phyloP scores from a whole-genome alignment of 1,284 basidiomycete genomes.

The Marasmius sp. region DNA sequence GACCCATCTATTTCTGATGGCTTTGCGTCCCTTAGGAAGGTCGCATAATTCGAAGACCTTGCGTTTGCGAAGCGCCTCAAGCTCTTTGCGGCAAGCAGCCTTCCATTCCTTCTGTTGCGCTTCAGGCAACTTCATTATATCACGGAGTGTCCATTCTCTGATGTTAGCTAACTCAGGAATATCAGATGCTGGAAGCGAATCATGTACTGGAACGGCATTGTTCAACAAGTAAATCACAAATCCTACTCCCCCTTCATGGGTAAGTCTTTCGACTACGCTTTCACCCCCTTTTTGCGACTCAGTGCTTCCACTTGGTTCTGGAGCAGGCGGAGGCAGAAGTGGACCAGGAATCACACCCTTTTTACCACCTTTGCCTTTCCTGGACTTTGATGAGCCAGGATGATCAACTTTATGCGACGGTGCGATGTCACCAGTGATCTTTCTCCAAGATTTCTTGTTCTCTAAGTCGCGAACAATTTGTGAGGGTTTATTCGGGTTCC shows the following conservation, averaged over 20 bases:
- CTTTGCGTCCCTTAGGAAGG: constrained; percentile 19
- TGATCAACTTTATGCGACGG: neutral
- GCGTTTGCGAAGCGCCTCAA: constrained; percentile 5
- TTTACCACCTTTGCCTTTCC: neutral
- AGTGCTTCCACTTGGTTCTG: neutral
- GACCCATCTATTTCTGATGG: too few relatives aligned
- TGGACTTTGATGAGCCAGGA: neutral
- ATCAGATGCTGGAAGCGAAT: neutral
- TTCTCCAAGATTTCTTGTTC: neutral
- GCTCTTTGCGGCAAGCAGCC: constrained; percentile 4
- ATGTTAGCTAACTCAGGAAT: too few relatives aligned
- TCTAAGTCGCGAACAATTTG: neutral
- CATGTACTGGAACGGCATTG: neutral
- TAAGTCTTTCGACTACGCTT: neutral
- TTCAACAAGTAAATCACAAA: constrained; percentile 3
- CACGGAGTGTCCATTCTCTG: too few relatives aligned
- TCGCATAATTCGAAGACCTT: constrained; percentile 8
- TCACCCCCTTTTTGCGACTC: neutral
- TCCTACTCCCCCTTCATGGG: constrained; percentile 10
- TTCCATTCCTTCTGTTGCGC: too few relatives aligned
- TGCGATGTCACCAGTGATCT: neutral
- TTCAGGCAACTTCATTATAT: too few relatives aligned
- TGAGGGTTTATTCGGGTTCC: neutral
- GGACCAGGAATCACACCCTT: neutral
- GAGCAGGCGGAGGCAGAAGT: neutral